phyloP scores from a whole-genome alignment of 2,329 filamentous ascomycete genomes.

The Periconia digitata region DNA sequence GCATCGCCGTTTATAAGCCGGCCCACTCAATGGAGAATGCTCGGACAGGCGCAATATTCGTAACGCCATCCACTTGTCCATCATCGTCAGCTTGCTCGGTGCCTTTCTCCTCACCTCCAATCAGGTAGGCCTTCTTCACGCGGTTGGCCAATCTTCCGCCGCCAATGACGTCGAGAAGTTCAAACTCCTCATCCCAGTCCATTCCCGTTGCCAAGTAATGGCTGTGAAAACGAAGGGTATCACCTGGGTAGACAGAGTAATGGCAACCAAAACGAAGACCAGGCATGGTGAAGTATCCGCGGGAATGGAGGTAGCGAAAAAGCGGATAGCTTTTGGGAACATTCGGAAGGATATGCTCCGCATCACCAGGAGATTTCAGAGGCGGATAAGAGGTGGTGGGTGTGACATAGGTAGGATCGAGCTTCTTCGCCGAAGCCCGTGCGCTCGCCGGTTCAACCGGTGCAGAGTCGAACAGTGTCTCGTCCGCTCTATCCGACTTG shows the following conservation, averaged over 20 bases:
- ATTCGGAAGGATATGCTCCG: conserved; percentile 33
- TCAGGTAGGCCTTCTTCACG: conserved; percentile 92
- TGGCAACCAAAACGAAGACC: conserved; percentile 92
- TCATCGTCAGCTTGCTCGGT: conserved; percentile 11
- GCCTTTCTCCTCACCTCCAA: conserved; percentile 64
- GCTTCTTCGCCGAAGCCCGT: conserved; percentile 11
- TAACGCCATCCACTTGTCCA: conserved; percentile 41
- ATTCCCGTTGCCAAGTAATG: conserved; percentile 87
- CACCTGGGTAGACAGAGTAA: conserved; percentile 93
- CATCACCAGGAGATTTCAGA: conserved; percentile 22
- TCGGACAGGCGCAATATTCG: conserved; percentile 53
- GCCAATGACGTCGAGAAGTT: conserved; percentile 80
- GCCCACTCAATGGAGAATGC: conserved; percentile 93
- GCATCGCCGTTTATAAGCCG: conserved; percentile 68
- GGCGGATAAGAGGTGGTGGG: conserved; percentile 50
- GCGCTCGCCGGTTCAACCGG: conserved; percentile 15
- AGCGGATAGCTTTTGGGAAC: conserved; percentile 63
- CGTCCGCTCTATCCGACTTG: not conserved
- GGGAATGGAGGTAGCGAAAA: conserved; percentile 75
- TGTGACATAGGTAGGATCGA: conserved; percentile 43
- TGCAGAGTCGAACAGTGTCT: conserved; percentile 25
- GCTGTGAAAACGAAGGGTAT: conserved; percentile 91
- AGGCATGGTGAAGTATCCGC: conserved; percentile 85
- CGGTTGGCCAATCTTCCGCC: conserved; percentile 88
- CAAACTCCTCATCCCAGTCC: conserved; percentile 85